phyloP scores from a whole-genome alignment of 768 basidiomycete species.

The Fistulinella prunicolor region DNA sequence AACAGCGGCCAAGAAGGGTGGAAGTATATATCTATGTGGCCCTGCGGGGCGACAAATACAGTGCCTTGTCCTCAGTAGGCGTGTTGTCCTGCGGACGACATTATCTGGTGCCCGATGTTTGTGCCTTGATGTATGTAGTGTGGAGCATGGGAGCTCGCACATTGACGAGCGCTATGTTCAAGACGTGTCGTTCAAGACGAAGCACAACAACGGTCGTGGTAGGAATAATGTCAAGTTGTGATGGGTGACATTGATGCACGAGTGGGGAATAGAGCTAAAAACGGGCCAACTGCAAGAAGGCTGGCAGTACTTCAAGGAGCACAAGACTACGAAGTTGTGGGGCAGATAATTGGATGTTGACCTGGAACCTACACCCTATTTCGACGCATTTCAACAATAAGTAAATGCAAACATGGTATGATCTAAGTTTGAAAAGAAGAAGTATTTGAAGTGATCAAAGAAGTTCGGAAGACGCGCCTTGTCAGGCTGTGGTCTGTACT shows the following conservation, averaged over 20 bases:
- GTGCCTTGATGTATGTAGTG: conserved; percentile 24
- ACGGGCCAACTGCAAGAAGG: conserved; percentile 51
- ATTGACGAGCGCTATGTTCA: conserved; percentile 27
- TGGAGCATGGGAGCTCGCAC: background rate
- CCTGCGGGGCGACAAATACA: conserved; percentile 34
- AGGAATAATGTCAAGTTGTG: conserved; percentile 70
- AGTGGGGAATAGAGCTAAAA: conserved; percentile 52
- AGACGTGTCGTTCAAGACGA: conserved; percentile 74
- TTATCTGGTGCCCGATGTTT: conserved; percentile 69
- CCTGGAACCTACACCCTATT: conserved; percentile 48
- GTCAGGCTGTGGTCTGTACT: conserved; percentile 11
- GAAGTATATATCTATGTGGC: conserved; percentile 74
- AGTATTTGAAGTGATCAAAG: conserved; percentile 58
- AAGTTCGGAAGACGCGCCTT: conserved; percentile 50
- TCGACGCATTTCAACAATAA: conserved; percentile 58
- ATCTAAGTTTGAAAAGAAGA: conserved; percentile 67
- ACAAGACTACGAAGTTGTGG: conserved; percentile 47
- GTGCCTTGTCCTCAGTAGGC: conserved; percentile 27
- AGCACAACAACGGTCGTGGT: conserved; percentile 60
- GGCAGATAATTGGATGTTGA: conserved; percentile 47
- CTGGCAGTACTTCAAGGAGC: conserved; percentile 52
- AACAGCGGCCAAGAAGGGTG: conserved; percentile 57
- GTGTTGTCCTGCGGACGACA: conserved; percentile 59
- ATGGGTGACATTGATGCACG: conserved; percentile 66
- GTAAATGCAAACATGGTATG: conserved; percentile 63